Evolutionary conservation across 2,329 filamentous ascomycete species (phyloP), one percentile per base, ranked within the genome.

Genomic region (Fusarium sp.): DNA sequence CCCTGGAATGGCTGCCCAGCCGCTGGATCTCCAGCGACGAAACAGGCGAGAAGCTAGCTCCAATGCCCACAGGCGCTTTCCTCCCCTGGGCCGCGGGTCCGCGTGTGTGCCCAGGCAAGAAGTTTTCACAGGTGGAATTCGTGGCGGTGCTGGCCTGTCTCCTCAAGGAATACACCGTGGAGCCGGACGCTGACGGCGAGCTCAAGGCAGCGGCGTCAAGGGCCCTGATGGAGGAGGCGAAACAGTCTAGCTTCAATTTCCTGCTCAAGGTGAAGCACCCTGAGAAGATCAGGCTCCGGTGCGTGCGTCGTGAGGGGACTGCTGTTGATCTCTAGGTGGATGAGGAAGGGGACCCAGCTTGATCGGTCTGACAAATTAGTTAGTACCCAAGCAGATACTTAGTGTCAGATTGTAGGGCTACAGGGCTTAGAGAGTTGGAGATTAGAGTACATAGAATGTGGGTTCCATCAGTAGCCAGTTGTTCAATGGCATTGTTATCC

Each of bases 71-170:
- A 2, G 66, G 66, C 21, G 53, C 66, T 23, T 70, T 68, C 15
- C 30, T 70, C 8, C 59, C 59, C 9, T 70, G 68, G 68, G 57
- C 68, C 0, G 68, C 54, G 6, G 68, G 68, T 10, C 59, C 60
- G 1, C 67, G 68, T 19, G 60, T 65, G 2, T 70, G 68, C 39
- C 66, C 66, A 4, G 69, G 69, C 21, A 72, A 64, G 43, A 71
- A 71, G 56, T 72, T 72, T 39, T 72, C 69, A 1, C 69, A 72
- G 23, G 69, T 71, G 6, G 69, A 72, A 21, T 72, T 72, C 28
- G 69, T 72, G 23, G 69, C 68, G 15, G 65, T 67, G 24, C 45
- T 72, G 49, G 66, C 67, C 9, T 57, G 59, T 6, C 48, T 72
- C 9, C 34, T 68, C 15, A 65, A 65, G 46, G 56, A 52, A 6